phyloP scores from a whole-genome alignment of 2,329 filamentous ascomycete species.

The Boeremia lycopersici region DNA sequence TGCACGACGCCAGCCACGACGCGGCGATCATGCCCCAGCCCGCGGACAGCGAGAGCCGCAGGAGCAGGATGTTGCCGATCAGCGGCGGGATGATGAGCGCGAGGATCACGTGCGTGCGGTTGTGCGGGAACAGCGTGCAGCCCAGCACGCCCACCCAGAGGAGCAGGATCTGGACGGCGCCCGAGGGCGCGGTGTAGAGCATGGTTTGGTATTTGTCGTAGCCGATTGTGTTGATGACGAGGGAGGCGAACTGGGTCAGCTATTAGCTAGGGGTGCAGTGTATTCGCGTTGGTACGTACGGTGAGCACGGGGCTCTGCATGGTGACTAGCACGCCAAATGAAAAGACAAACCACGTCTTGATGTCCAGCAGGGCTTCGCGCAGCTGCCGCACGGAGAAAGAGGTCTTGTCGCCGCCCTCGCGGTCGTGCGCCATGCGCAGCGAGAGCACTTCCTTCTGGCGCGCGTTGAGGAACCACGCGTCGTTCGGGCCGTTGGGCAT shows the following conservation, averaged over 20 bases:
- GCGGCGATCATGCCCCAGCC: slow-evolving; percentile 58
- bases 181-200: slow-evolving; percentile 56
- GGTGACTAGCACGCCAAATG: slow-evolving; percentile 49
- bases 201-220: slow-evolving; percentile 53
- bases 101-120: slow-evolving; percentile 50
- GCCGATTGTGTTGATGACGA: slow-evolving; percentile 51
- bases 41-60: slow-evolving; percentile 48
- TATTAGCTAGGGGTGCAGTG: not conserved
- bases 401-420: slow-evolving; percentile 52
- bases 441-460: slow-evolving; percentile 53
- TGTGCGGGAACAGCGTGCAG: slow-evolving; percentile 49
- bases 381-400: slow-evolving; percentile 53
- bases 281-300: not conserved
- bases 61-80: slow-evolving; percentile 53
- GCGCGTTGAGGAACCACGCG: slow-evolving; percentile 57
- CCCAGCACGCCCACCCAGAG: slow-evolving; percentile 55
- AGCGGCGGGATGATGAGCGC: slow-evolving; percentile 52
- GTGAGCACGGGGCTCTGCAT: slow-evolving; percentile 54
- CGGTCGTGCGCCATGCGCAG: slow-evolving; percentile 46
- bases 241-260: slow-evolving; percentile 53
- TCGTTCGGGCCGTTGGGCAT: slow-evolving; percentile 56
- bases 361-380: slow-evolving; percentile 47
- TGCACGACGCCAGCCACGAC: slow-evolving; percentile 51
- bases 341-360: slow-evolving; percentile 12
- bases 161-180: slow-evolving; percentile 54